Evolutionary conservation across 2,329 filamentous ascomycete genomes (phyloP).

Genomic region (Aspergillus sp.): DNA sequence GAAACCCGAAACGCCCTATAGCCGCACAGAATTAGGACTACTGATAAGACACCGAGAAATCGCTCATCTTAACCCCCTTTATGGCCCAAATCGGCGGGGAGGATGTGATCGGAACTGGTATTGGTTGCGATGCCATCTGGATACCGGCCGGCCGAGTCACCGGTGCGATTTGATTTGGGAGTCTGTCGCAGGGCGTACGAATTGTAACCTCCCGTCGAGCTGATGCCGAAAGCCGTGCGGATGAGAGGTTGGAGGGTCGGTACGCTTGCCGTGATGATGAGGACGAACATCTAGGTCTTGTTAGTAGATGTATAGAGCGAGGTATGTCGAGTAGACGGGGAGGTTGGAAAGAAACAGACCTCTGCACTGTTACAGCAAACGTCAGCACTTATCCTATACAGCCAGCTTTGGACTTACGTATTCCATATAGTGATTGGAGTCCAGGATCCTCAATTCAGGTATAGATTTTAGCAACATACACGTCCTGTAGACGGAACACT

Average conservation of each 20-base stretch:
- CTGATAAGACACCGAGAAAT: background rate
- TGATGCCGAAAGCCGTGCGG: background rate
- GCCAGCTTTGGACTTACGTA: conserved; percentile 3
- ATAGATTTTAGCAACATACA: background rate
- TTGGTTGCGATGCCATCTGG: background rate
- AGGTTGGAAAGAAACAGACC: background rate
- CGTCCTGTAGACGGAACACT: background rate
- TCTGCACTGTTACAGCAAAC: background rate
- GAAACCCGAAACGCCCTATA: no score
- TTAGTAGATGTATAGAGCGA: background rate
- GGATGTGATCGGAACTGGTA: background rate
- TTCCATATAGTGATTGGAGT: conserved; percentile 10
- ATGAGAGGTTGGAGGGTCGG: background rate
- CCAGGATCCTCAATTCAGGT: conserved; percentile 5
- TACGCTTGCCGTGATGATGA: background rate
- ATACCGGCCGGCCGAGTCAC: background rate
- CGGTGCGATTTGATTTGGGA: background rate
- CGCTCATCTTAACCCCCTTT: background rate
- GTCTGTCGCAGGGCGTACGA: background rate
- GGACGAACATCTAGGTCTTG: background rate
- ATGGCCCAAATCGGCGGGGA: background rate
- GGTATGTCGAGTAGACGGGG: no score
- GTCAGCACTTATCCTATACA: background rate
- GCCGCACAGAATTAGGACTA: no score
- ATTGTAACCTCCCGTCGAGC: background rate